Conservation (phyloP, 306 rosid genomes). For the Psophocarpus tetragonolobus region DNA sequence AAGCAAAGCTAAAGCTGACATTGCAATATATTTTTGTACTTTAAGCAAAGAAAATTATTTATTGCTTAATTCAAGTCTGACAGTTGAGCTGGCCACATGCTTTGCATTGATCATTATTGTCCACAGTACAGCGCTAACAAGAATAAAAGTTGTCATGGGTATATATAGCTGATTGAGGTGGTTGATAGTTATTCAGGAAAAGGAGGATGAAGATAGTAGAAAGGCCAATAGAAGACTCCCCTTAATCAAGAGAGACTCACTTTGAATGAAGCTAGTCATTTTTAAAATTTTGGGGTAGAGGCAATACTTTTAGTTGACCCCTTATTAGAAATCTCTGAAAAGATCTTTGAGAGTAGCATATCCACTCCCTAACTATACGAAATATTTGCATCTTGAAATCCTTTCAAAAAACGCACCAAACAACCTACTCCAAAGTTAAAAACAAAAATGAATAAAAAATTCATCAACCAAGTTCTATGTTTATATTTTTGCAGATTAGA, state of each 20-base stretch:
- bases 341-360: neutral
- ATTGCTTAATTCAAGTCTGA: neutral
- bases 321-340: neutral
- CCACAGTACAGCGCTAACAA: neutral
- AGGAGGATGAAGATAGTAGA: neutral
- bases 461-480: neutral
- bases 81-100: slow-evolving; percentile 14
- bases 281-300: neutral
- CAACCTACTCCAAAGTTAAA: neutral
- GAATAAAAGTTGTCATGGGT: neutral
- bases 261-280: neutral
- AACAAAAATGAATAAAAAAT: neutral
- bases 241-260: neutral
- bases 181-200: neutral
- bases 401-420: neutral
- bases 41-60: neutral
- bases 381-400: neutral
- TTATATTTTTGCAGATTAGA: slow-evolving; percentile 1
- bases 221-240: neutral
- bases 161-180: neutral
- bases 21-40: neutral
- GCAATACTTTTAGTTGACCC: neutral
- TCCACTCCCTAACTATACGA: neutral
- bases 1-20: neutral
- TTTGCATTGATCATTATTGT: neutral